Evolutionary conservation across 805 yeast genomes (phyloP).

Genomic region (Cyberlindnera maclurae): DNA sequence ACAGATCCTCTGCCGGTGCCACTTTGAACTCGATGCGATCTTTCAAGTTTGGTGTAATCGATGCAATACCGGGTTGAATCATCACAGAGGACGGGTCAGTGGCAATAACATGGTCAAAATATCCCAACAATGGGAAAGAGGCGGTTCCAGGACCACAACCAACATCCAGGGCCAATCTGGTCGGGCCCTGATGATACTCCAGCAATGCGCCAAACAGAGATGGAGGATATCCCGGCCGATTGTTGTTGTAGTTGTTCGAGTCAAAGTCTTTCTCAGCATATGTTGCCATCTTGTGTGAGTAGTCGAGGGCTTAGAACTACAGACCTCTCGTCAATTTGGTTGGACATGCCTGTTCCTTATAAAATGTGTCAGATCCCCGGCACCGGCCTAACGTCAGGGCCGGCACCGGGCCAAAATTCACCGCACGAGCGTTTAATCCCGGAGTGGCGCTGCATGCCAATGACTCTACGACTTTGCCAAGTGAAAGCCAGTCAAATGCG

Average conservation of each 20-base stretch:
- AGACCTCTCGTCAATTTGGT: neutral
- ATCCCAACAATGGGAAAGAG: slow-evolving; percentile 38
- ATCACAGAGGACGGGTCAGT: slow-evolving; percentile 50
- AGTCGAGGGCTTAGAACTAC: neutral
- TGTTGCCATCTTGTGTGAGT: slow-evolving; percentile 41
- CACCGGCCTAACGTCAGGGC: too few species aligned
- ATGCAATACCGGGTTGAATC: slow-evolving; percentile 36
- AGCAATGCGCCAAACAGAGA: slow-evolving; percentile 36
- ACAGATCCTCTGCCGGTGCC: slow-evolving; percentile 23
- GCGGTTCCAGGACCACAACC: slow-evolving; percentile 74
- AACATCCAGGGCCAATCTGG: slow-evolving; percentile 42
- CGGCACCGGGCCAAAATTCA: too few species aligned
- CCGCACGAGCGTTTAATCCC: too few species aligned
- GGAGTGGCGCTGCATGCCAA: too few species aligned
- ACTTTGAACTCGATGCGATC: slow-evolving; percentile 19
- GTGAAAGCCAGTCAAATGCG: too few species aligned
- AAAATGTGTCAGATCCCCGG: too few species aligned
- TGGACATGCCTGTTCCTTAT: neutral
- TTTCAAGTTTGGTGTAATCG: slow-evolving; percentile 10
- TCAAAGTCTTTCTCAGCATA: slow-evolving; percentile 44
- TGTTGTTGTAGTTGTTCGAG: slow-evolving; percentile 40
- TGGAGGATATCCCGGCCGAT: slow-evolving; percentile 60
- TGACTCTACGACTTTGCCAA: too few species aligned
- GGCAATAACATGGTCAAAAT: slow-evolving; percentile 44
- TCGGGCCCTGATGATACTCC: slow-evolving; percentile 32